Base-by-base conservation (phyloP, 306 rosid genomes). In the Benincasa hispida region DNA sequence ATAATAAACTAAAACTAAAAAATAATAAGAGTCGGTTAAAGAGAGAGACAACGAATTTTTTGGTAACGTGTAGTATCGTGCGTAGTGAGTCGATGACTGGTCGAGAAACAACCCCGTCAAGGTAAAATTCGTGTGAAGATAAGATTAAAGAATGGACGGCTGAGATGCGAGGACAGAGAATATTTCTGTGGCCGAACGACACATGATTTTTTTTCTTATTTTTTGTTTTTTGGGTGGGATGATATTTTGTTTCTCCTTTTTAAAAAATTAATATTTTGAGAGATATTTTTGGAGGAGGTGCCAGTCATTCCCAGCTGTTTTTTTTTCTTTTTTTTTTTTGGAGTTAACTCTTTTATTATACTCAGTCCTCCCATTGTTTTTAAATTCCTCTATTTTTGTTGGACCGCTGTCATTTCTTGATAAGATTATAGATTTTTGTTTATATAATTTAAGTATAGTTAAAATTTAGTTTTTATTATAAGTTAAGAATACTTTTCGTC, bases 231-330 rank as follows among this genome's bases (percentile, higher is more conserved):
- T 30, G 24, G 22, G 18, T 32, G 7, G 32, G 5, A 3, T 39
- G 54, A 67, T 67, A 67, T 67, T 67, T 67, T 39, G 18, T 11
- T 58, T 24, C 3, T 60, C 1, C 5, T 21, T 37, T 22, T 59
- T 59, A 2, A 5, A 22, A 67, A 7, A 22, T 47, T 0, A 47
- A 69, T 65, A 69, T 45, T 41, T n/a, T 1, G 37, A 14, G 75
- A 69, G 75, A 69, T 69, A 69, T 69, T 69, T 69, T 69, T 24
- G 57, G 4, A 45, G 24, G 75, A 45, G 35, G 57, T 45, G 57
- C 75, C 57, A 8, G 57, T 47, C 57, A 25, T 4, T 25, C 24
- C 13, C 75, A 69, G 75, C 75, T 45, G 57, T 69, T 30, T 0
- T 14, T 30, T 3, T 28, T 19, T 60, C 10, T 60, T 60, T 60